Conservation (phyloP, 805 yeast genomes). For the Maudiozyma turicensis region DNA sequence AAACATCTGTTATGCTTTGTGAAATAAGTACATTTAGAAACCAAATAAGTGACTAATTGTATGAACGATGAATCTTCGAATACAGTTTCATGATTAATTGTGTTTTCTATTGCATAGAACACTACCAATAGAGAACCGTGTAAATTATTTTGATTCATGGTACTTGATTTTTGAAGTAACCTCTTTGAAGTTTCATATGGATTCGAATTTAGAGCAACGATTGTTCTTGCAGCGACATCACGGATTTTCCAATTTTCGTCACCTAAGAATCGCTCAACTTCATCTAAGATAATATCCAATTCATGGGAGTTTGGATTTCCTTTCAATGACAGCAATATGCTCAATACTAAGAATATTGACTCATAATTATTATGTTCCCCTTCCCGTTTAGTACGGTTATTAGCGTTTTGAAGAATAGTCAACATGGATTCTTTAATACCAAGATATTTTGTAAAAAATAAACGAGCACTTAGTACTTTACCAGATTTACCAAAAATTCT, state of each 20-base stretch:
- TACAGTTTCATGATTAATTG: background rate
- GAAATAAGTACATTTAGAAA: slow-evolving; percentile 3
- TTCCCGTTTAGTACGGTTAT: slow-evolving; percentile 10
- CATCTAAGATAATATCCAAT: slow-evolving; percentile 41
- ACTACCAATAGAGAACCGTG: slow-evolving; percentile 57
- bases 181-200: slow-evolving; percentile 22
- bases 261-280: slow-evolving; percentile 39
- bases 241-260: slow-evolving; percentile 71
- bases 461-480: slow-evolving; percentile 42
- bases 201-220: slow-evolving; percentile 41
- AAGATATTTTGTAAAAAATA: slow-evolving; percentile 60
- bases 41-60: background rate
- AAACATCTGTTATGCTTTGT: slow-evolving; percentile 23
- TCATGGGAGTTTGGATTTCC: slow-evolving; percentile 48
- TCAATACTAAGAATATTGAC: slow-evolving; percentile 63
- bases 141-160: slow-evolving; percentile 32
- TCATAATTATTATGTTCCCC: slow-evolving; percentile 29
- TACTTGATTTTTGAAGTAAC: slow-evolving; percentile 19
- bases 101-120: background rate
- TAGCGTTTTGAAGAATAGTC: slow-evolving; percentile 28
- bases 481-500: slow-evolving; percentile 59
- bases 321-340: slow-evolving; percentile 60
- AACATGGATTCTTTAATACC: slow-evolving; percentile 43
- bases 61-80: background rate
- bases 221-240: slow-evolving; percentile 72